These are phyloP conservation scores for Onygenales sp. DNA, from an alignment of 2,329 filamentous ascomycete species.

Conservation along the genomic window DNA sequence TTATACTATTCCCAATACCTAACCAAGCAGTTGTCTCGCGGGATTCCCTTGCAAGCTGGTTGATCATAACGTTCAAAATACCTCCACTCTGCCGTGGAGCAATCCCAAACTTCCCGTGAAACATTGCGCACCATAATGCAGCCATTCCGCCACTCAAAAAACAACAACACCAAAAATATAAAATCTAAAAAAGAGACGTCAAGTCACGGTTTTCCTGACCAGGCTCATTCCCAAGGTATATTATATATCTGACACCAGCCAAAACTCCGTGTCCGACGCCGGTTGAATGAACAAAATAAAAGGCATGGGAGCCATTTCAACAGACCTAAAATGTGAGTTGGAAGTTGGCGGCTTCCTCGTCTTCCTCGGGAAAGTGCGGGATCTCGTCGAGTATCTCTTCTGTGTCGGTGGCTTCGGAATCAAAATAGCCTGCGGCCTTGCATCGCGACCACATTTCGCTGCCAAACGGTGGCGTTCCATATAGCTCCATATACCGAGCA, in stretches of 20 bases:
- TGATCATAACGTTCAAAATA: neutral
- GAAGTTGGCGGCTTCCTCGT: constrained; percentile 30
- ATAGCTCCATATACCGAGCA: constrained; percentile 33
- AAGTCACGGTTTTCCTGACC: too few species aligned
- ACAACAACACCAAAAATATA: too few species aligned
- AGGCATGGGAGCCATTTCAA: too few species aligned
- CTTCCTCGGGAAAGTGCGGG: constrained; percentile 24
- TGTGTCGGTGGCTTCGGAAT: constrained; percentile 17
- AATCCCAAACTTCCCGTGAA: neutral
- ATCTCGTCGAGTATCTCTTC: constrained; percentile 17
- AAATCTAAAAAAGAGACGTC: too few species aligned
- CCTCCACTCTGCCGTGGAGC: neutral
- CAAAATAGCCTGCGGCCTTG: constrained; percentile 29
- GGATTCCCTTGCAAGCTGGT: neutral
- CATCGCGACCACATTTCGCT: constrained; percentile 36
- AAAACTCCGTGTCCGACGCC: neutral
- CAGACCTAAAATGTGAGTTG: constrained; percentile 24
- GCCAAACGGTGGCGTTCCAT: constrained; percentile 32
- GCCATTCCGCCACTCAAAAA: neutral
- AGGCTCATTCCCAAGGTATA: too few species aligned
- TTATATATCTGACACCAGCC: neutral
- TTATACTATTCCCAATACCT: too few species aligned
- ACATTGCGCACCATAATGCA: neutral
- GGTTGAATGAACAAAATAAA: neutral
- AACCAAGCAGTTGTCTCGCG: neutral